Conservation (phyloP, 306 rosid genomes). For the Trichosanthes cucumerina region DNA sequence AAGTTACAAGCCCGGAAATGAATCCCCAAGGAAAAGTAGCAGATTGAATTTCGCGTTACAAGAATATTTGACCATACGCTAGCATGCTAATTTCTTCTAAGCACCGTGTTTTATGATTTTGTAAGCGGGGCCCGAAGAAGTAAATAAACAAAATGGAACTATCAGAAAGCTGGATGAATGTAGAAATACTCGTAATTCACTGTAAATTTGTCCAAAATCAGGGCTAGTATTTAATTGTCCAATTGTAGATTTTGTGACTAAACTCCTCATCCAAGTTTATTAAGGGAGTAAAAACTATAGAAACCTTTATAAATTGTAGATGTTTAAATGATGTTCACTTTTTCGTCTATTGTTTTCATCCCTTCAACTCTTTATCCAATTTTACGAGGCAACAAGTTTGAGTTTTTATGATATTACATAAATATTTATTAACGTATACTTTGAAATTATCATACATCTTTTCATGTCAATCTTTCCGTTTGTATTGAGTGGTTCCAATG, state of each 20-base stretch:
- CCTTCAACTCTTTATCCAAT: neutral
- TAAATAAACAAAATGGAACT: neutral
- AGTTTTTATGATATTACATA: neutral
- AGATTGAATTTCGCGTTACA: neutral
- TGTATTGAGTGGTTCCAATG: neutral
- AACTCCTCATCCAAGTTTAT: neutral
- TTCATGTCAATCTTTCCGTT: neutral
- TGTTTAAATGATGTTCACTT: neutral
- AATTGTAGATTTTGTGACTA: neutral
- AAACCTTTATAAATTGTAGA: neutral
- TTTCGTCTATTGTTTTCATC: neutral
- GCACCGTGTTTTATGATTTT: neutral
- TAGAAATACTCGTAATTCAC: neutral
- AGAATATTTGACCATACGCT: neutral
- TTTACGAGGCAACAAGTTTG: neutral
- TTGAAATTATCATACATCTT: neutral
- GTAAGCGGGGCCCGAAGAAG: neutral
- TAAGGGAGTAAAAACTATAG: neutral
- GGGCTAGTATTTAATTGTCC: neutral
- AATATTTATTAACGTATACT: neutral
- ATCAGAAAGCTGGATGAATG: neutral
- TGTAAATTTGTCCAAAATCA: neutral
- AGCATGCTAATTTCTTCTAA: neutral
- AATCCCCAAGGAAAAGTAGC: neutral
- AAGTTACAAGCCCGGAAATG: neutral